Evolutionary conservation across 257 asterid species (phyloP), one percentile per base, ranked within the genome.

Genomic region (Vinca minor): DNA sequence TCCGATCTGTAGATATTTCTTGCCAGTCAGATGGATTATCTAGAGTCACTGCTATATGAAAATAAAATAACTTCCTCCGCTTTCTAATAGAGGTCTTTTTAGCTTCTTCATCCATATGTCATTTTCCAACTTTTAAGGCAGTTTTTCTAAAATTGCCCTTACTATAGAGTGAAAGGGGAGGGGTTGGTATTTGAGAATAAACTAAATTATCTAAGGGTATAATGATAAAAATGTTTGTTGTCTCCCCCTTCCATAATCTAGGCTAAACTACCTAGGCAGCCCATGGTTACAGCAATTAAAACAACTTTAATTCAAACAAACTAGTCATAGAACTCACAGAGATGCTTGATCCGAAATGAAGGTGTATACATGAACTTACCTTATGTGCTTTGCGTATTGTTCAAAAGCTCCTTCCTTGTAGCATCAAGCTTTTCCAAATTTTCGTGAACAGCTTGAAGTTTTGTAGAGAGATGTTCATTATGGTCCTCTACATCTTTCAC

Each of bases 401-500:
- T 35, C 21, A 77, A 39, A 65, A 73, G 76, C 49, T 81, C 81
- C 79, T 60, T 69, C 71, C 70, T 74, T 74, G 69, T 72, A 54
- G 85, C 66, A 68, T 84, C 95, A 69, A 84, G 86, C 61, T 78
- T 82, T 72, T 73, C 78, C 10, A 84, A 70, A 76, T 79, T 87
- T 47, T 76, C 74, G 57, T 55, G 86, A 53, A 77, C 74, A 48
- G 67, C 69, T 74, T 80, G 80, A 66, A 83, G 81, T 66, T 79
- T 85, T 17, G 74, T 65, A 46, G 82, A 80, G 26, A 87, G 61
- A 78, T 83, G 90, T 57, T 85, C 84, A 58, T 59, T 82, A 67
- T 87, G 88, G 70, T 32, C 77, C 67, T 87, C 94, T 61, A 87
- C 91, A 31, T 87, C 96, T 70, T 77, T 80, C 80, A 83, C 63